Conservation (phyloP, 2,329 filamentous ascomycete genomes). For the Lecanicillium sp. region DNA sequence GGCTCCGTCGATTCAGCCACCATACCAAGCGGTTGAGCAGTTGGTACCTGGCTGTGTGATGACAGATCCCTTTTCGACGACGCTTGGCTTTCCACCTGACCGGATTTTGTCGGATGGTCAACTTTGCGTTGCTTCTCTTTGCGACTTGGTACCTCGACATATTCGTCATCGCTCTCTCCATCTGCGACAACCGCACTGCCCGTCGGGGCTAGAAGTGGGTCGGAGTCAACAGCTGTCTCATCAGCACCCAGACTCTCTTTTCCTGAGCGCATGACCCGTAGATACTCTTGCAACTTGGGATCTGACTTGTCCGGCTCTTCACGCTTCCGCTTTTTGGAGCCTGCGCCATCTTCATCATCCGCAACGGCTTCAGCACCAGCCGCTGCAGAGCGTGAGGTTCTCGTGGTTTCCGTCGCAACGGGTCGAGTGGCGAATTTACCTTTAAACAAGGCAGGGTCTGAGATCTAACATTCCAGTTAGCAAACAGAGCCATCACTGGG, state of each 20-base stretch:
- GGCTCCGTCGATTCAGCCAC: conserved; percentile 10
- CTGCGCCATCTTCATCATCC: conserved; percentile 27
- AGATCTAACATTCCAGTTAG: conserved; percentile 34
- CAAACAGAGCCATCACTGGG: no score
- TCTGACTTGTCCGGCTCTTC: conserved; percentile 52
- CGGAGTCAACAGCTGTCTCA: conserved; percentile 17
- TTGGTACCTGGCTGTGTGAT: neutral
- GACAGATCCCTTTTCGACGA: conserved; percentile 5
- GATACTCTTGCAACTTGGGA: conserved; percentile 76
- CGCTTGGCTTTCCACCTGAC: no score
- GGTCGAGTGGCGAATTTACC: conserved; percentile 13
- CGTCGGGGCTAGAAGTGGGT: conserved; percentile 13
- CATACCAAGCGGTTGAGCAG: neutral
- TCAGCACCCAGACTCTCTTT: conserved; percentile 25
- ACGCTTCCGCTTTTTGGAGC: conserved; percentile 61
- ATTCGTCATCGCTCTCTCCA: conserved; percentile 65
- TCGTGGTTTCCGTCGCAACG: conserved; percentile 1
- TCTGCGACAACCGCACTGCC: conserved; percentile 33
- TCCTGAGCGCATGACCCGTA: conserved; percentile 67
- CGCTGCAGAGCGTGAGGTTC: conserved; percentile 10
- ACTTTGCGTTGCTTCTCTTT: conserved; percentile 35
- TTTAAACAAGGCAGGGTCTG: conserved; percentile 31
- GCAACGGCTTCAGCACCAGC: conserved; percentile 15
- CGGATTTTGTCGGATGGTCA: conserved; percentile 15
- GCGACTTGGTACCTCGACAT: conserved; percentile 55